A percentile compares a stretch with the other conserved stretches of the same genome.
phyloP scores from a whole-genome alignment of 2,329 filamentous ascomycete species.

The Paecilomyces sp. region DNA sequence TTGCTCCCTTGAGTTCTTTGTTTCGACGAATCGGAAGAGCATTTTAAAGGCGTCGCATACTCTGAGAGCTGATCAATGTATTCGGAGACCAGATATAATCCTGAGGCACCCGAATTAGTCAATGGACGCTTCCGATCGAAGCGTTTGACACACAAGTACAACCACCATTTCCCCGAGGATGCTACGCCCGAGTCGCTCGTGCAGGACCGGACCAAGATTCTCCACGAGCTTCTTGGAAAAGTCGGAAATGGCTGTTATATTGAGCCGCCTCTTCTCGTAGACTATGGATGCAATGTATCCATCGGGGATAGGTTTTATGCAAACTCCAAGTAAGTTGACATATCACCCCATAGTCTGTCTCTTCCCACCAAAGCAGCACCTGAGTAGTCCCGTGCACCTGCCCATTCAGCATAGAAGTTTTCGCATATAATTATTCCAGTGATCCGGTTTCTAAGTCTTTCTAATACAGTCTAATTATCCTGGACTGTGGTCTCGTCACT shows the following conservation, averaged over 20 bases:
- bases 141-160: constrained; percentile 52
- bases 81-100: constrained; percentile 43
- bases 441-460: not conserved
- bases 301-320: constrained; percentile 55
- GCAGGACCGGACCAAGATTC: constrained; percentile 39
- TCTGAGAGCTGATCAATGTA: not conserved
- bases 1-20: not conserved
- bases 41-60: not conserved
- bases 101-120: constrained; percentile 42
- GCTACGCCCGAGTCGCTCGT: constrained; percentile 34
- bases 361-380: not conserved
- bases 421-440: not conserved
- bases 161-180: constrained; percentile 47
- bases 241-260: constrained; percentile 49
- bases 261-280: constrained; percentile 54
- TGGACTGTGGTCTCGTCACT: constrained; percentile 47
- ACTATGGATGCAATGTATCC: constrained; percentile 59
- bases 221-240: constrained; percentile 45
- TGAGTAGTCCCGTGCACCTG: not conserved
- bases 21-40: not conserved
- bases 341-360: not conserved
- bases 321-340: constrained; percentile 5
- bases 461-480: constrained; percentile 52
- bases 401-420: not conserved
- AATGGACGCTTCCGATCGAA: constrained; percentile 48